These are phyloP conservation scores for Chaetomium olivaceum DNA, from an alignment of 2,329 filamentous ascomycete species.

Conservation along the genomic window DNA sequence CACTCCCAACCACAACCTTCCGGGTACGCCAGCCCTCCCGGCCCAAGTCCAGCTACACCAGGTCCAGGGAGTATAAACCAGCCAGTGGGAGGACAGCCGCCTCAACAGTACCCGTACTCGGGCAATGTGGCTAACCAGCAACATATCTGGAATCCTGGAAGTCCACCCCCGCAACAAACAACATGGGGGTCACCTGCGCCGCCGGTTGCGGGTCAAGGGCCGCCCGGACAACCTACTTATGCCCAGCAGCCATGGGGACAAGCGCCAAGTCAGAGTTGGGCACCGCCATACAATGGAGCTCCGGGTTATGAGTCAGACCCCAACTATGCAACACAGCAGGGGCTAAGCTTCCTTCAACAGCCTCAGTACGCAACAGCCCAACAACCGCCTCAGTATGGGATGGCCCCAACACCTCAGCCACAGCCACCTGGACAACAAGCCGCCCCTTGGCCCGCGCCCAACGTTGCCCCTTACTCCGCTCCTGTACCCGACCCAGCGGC, in stretches of 20 bases:
- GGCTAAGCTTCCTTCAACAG: neutral
- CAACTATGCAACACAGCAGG: neutral
- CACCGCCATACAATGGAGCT: neutral
- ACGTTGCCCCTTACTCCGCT: neutral
- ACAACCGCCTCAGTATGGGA: neutral
- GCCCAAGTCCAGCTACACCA: neutral
- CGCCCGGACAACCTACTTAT: neutral
- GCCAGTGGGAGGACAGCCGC: neutral
- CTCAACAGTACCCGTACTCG: neutral
- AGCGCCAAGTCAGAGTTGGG: neutral
- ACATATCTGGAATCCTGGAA: neutral
- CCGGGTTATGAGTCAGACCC: neutral
- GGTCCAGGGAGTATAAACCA: neutral
- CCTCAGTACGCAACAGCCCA: neutral
- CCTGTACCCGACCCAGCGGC: neutral
- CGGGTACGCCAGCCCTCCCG: neutral
- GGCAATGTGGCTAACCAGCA: neutral
- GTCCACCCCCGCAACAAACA: neutral
- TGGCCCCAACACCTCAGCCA: neutral
- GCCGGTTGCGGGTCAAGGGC: neutral
- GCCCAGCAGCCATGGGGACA: slow-evolving; percentile 4
- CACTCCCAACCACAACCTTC: neutral
- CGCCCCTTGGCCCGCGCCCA: neutral
- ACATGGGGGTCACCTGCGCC: neutral
- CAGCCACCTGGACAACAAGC: neutral